Evolutionary conservation across 495 filamentous ascomycete genomes (phyloP), one percentile per base, ranked within the genome.

Genomic region (Tuber borchii): DNA sequence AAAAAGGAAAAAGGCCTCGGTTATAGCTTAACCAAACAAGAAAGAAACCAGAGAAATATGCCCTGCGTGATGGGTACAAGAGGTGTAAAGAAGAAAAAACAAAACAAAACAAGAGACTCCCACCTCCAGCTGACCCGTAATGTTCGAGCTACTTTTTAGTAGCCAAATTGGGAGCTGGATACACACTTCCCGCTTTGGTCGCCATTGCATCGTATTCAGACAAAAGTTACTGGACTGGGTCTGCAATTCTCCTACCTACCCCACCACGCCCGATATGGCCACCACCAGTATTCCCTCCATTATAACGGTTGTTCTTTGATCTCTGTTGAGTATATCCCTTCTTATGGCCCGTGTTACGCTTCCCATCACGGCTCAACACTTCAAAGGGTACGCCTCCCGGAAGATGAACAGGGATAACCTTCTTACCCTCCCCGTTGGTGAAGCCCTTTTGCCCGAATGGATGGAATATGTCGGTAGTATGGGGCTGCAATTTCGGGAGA

Each of bases 381-480:
- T 82, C 79, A n/a, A 44, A 73, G 56, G 48, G 71, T 42, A 44
- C 44, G 19, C 76, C 76, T 61, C 81, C 81, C 3, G 81, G 81
- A 16, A 82, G 73, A 46, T 76, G 80, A 31, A 82, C 77, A 40
- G 80, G 81, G 65, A 82, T 74, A 51, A 82, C 80, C 42, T 37
- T 73, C 34, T 73, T 76, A 37, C 81, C 81, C 7, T 82, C 80
- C 22, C 44, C 51, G 42, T 79, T 82, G 39, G 78, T 71, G 70
- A 80, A 82, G 61, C 82, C 81, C 44, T 71, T 77, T 1, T 42
- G 17, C 12, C 34, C 70, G 73, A 80, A 82, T 20, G 79, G 68
- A 72, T 82, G 45, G 61, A 80, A 82, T 31, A 77, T 56, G 34
- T 46, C 61, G 37, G 72, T 72, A 48, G 79, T 79, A 44, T 82